Conservation (phyloP, 2,329 filamentous ascomycete genomes). For the Seiridium cupressi region DNA sequence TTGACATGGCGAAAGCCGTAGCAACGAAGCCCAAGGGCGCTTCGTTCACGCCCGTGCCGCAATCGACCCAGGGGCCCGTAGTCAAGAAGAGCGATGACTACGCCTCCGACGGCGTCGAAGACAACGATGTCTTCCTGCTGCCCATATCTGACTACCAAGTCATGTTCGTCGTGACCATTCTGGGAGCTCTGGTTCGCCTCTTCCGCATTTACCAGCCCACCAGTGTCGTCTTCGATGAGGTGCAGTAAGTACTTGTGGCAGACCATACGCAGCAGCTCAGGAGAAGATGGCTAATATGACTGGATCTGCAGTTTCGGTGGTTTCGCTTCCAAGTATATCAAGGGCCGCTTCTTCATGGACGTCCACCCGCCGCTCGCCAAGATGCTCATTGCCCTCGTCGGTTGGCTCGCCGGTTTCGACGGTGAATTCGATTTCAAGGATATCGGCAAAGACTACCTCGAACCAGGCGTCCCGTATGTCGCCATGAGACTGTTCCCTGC, state of each 20-base stretch:
- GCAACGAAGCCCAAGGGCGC: conserved; percentile 32
- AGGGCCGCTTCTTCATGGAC: conserved; percentile 99
- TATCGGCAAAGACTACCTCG: conserved; percentile 97
- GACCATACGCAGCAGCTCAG: background rate
- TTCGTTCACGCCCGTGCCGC: conserved; percentile 14
- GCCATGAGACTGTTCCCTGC: conserved; percentile 95
- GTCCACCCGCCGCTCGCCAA: conserved; percentile 98
- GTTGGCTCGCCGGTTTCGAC: conserved; percentile 92
- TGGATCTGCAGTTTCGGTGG: conserved; percentile 75
- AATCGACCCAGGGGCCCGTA: conserved; percentile 22
- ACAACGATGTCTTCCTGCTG: conserved; percentile 90
- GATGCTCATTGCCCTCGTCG: conserved; percentile 90
- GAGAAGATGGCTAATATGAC: conserved; percentile 12
- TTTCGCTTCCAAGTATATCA: conserved; percentile 98
- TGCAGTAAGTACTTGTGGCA: conserved; percentile 73
- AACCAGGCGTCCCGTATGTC: conserved; percentile 93
- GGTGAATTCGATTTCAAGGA: conserved; percentile 99
- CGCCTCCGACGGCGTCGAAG: conserved; percentile 74
- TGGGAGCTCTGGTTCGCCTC: conserved; percentile 78
- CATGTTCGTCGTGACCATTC: conserved; percentile 67
- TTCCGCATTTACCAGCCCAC: conserved; percentile 96
- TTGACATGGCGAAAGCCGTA: conserved; percentile 37
- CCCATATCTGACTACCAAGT: conserved; percentile 81
- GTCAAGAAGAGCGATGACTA: conserved; percentile 52
- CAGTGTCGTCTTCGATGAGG: conserved; percentile 98